Base-by-base conservation (phyloP, 139 green algal species). In the Tetraselmis chui region DNA sequence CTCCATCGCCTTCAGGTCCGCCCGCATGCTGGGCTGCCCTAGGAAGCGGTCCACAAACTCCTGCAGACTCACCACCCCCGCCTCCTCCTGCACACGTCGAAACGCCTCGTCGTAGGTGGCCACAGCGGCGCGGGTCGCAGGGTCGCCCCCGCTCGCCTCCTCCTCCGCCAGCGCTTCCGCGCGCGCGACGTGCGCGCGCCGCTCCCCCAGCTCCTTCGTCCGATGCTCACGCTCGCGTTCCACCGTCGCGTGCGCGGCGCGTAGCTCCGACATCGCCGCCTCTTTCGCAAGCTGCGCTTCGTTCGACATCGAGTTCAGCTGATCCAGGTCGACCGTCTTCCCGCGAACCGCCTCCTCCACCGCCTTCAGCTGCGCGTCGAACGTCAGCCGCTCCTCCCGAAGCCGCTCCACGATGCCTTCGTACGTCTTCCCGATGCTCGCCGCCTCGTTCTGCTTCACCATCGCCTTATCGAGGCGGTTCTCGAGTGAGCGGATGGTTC, bases 381-480 rank as follows among this genome's bases (percentile, higher is more conserved):
- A 88, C 18, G 67, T 31, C 2, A 85, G 77, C 26, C 85, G 81
- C 83, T 93, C 89, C 45, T 89, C 80, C 1, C 67, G 1, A 27
- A 88, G 80, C 29, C 59, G 80, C 59, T 77, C 1, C 1, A 85
- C 30, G 59, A 93, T 90, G 85, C 91, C 84, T 31, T 92, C 87
- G 82, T 93, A 93, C 79, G 87, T 93, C 30, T 82, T 81, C 2
- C 84, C 82, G 80, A 93, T 92, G 87, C 78, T 87, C 75, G 84
- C 80, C 28, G 90, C 90, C 89, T 93, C 90, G 82, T 92, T 92
- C 74, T 84, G 86, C 82, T 93, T 93, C 23, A 93, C 59, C 23
- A 85, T 59, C 1, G 90, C 90, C 86, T 93, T 93, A 29, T 91
- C 87, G 59, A 93, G 82, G n/a, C 87, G 82, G 85, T 93, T 93